Conservation (phyloP, 1,284 basidiomycete genomes). For the Stygiomarasmius scandens region DNA sequence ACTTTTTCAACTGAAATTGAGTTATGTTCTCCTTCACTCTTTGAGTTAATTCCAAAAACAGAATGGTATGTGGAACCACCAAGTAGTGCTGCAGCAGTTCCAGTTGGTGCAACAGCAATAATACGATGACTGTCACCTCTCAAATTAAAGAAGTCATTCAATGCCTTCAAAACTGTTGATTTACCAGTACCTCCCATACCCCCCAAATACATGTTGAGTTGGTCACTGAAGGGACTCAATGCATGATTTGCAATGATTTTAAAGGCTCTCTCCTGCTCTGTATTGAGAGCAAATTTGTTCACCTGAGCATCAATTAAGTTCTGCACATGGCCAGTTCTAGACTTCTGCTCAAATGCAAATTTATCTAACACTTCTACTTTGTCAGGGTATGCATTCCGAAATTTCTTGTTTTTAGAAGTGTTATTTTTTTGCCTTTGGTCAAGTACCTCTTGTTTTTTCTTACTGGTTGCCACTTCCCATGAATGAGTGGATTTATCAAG, state of each 20-base stretch:
- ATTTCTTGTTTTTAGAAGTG: not conserved
- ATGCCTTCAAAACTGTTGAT: constrained; percentile 41
- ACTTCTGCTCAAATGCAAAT: not conserved
- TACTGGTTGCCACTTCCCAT: too few species aligned
- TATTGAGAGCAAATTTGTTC: constrained; percentile 19
- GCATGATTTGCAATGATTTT: too few species aligned
- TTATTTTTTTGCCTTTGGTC: not conserved
- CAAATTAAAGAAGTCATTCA: constrained; percentile 29
- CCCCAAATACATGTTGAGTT: too few species aligned
- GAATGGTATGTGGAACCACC: constrained; percentile 33
- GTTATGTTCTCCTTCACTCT: not conserved
- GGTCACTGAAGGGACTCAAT: too few species aligned
- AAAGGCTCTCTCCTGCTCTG: constrained; percentile 29
- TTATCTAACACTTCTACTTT: not conserved
- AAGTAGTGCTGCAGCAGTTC: constrained; percentile 28
- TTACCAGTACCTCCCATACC: constrained; percentile 33
- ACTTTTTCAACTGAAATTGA: not conserved
- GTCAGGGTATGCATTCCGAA: not conserved
- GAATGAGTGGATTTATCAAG: too few species aligned
- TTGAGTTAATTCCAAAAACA: constrained; percentile 23
- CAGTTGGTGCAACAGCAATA: constrained; percentile 36
- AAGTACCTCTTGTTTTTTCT: not conserved
- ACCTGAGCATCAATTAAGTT: not conserved
- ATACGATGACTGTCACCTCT: constrained; percentile 14
- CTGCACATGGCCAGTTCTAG: not conserved